Conservation (phyloP, 176 grass and related monocot species). For the Musa acuminata region DNA sequence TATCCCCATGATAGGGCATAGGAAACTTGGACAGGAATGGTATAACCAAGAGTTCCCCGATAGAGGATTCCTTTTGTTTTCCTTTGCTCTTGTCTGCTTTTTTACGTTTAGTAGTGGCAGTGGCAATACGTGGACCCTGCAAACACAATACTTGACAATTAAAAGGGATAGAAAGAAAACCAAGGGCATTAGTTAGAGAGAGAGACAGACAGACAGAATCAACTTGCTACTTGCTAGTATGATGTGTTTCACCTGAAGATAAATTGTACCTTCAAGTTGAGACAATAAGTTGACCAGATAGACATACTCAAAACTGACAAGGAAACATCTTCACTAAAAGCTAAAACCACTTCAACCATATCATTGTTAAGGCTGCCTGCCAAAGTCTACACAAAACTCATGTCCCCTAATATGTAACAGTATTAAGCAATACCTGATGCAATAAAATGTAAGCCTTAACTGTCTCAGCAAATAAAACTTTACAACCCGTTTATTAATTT, state of each 20-base stretch:
- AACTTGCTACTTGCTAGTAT: too few relatives aligned
- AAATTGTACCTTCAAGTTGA: too few relatives aligned
- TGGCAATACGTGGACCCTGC: constrained; percentile 66
- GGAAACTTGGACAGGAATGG: constrained; percentile 89
- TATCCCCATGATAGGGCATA: constrained; percentile 54
- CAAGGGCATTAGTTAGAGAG: background rate
- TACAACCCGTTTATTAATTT: background rate
- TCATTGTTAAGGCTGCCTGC: too few relatives aligned
- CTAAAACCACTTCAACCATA: too few relatives aligned
- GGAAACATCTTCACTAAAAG: too few relatives aligned
- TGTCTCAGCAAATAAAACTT: background rate
- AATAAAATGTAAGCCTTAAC: background rate
- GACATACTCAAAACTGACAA: too few relatives aligned
- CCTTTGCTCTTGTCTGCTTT: constrained; percentile 84
- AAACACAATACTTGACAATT: constrained; percentile 6
- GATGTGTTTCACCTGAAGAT: too few relatives aligned
- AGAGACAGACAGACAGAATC: background rate
- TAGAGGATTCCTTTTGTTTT: constrained; percentile 62
- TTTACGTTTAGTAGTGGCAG: constrained; percentile 74
- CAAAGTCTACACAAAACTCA: too few relatives aligned
- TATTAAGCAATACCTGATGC: background rate
- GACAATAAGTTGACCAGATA: too few relatives aligned
- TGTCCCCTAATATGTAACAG: too few relatives aligned
- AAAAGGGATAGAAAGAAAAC: background rate
- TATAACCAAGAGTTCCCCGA: constrained; percentile 69